Conservation (phyloP, 2,329 filamentous ascomycete species). For the Penicillium freii region DNA sequence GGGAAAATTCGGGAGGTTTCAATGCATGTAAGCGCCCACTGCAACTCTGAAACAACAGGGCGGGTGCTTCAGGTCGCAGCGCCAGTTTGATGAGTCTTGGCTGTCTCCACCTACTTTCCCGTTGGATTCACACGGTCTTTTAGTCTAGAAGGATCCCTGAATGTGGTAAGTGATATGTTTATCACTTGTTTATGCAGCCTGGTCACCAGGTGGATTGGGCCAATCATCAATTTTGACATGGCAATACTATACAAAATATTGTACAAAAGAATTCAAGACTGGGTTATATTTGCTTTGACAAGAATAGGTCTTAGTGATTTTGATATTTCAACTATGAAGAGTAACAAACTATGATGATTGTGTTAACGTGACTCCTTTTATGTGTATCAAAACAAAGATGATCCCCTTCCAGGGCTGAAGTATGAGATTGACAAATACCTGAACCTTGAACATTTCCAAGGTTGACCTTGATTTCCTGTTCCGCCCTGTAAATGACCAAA, state of each 20-base stretch:
- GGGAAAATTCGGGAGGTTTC: conserved; percentile 7
- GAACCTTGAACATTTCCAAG: not conserved
- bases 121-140: conserved; percentile 8
- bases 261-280: not conserved
- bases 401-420: not conserved
- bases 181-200: conserved; percentile 17
- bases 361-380: not conserved
- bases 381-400: not conserved
- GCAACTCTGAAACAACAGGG: conserved; percentile 34
- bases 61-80: conserved; percentile 38
- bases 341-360: not conserved
- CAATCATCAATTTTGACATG: conserved; percentile 9
- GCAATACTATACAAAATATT: not conserved
- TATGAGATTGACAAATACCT: not conserved
- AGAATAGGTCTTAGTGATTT: not conserved
- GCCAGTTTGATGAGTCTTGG: conserved; percentile 36
- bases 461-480: not conserved
- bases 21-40: conserved; percentile 36
- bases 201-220: conserved; percentile 12
- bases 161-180: conserved; percentile 17
- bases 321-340: not conserved
- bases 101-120: conserved; percentile 14
- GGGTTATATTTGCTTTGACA: not conserved
- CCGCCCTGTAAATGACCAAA: not conserved
- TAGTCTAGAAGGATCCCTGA: conserved; percentile 5